phyloP scores from a whole-genome alignment of 345 rosid species.

The Citrus reticulata region DNA sequence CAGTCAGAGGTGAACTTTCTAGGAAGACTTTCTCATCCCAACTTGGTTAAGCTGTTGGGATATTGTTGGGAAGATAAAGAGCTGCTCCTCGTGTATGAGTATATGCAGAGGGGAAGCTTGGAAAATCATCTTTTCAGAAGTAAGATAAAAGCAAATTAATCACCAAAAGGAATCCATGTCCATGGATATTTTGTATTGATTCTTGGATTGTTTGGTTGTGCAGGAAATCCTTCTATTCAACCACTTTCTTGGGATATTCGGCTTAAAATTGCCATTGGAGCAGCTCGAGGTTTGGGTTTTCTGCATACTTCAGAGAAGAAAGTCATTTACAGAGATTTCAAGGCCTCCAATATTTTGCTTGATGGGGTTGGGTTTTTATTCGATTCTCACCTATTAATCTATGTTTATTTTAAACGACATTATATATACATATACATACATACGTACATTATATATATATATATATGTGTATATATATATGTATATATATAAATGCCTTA shows the following conservation, averaged over 20 bases:
- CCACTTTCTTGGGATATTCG: slow-evolving; percentile 83
- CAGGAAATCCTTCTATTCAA: slow-evolving; percentile 45
- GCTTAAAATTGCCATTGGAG: slow-evolving; percentile 72
- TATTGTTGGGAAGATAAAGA: slow-evolving; percentile 75
- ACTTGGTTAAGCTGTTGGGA: slow-evolving; percentile 72
- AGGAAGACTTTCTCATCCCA: slow-evolving; percentile 78
- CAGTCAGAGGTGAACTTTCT: slow-evolving; percentile 87
- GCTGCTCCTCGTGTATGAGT: slow-evolving; percentile 78
- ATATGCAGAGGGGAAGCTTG: slow-evolving; percentile 74
- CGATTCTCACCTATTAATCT: background rate
- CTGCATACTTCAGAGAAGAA: slow-evolving; percentile 66
- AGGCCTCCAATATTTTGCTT: slow-evolving; percentile 78
- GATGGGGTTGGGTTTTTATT: slow-evolving; percentile 53
- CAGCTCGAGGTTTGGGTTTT: slow-evolving; percentile 76
- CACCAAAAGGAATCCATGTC: background rate
- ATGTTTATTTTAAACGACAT: background rate
- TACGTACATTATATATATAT: no score
- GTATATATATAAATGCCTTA: background rate
- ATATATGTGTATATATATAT: no score
- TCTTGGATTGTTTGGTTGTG: slow-evolving; percentile 5
- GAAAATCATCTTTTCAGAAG: slow-evolving; percentile 80
- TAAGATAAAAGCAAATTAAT: slow-evolving; percentile 30
- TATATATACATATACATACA: background rate
- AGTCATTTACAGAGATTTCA: slow-evolving; percentile 82
- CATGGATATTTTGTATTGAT: slow-evolving; percentile 1